phyloP scores from a whole-genome alignment of 1,284 basidiomycete species.

The Neotropicomus parvogracilis region DNA sequence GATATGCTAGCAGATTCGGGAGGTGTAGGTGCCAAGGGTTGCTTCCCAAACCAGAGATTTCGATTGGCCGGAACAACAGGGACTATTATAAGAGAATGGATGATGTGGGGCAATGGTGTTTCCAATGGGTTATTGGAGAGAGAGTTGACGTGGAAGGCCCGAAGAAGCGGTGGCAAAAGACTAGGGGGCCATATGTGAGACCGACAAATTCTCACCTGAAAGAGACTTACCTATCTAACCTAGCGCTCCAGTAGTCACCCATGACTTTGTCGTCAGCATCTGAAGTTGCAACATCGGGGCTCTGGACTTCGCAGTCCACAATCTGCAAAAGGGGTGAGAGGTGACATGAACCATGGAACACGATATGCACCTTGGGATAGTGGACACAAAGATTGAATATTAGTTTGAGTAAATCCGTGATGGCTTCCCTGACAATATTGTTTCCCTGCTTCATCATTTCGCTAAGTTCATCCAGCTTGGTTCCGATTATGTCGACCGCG shows the following conservation, averaged over 20 bases:
- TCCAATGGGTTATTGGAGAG: slow-evolving; percentile 59
- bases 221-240: slow-evolving; percentile 57
- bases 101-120: slow-evolving; percentile 66
- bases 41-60: slow-evolving; percentile 45
- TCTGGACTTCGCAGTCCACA: slow-evolving; percentile 46
- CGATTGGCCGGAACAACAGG: slow-evolving; percentile 57
- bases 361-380: slow-evolving; percentile 51
- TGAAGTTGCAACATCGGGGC: slow-evolving; percentile 25
- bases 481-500: slow-evolving; percentile 56
- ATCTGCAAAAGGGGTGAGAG: slow-evolving; percentile 31
- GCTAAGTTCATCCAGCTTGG: slow-evolving; percentile 57
- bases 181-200: slow-evolving; percentile 25
- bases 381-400: slow-evolving; percentile 73
- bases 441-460: slow-evolving; percentile 47
- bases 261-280: slow-evolving; percentile 37
- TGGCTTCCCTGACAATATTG: slow-evolving; percentile 61
- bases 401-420: slow-evolving; percentile 74
- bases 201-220: neutral
- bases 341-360: neutral
- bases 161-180: slow-evolving; percentile 56
- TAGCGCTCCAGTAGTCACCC: slow-evolving; percentile 68
- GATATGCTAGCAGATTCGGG: slow-evolving; percentile 25
- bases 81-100: slow-evolving; percentile 70
- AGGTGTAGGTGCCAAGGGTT: slow-evolving; percentile 2
- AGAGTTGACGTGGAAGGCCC: slow-evolving; percentile 58